Conservation (phyloP, 768 basidiomycete species). For the Lentinus tigrinus region DNA sequence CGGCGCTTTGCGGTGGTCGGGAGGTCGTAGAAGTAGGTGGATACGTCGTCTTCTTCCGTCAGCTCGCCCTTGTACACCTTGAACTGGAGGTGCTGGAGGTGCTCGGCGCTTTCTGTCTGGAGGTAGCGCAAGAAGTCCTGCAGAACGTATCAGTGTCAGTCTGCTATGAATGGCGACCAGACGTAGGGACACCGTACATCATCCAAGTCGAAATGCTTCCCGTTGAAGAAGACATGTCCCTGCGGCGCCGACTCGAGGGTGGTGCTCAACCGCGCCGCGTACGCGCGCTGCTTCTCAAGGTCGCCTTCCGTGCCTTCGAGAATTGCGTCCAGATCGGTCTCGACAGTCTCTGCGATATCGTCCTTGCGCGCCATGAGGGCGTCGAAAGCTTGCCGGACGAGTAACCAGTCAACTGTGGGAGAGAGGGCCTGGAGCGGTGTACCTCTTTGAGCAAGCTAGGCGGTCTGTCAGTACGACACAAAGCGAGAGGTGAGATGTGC, state of each 20-base stretch:
- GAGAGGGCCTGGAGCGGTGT: constrained; percentile 29
- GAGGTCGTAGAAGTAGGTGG: constrained; percentile 88
- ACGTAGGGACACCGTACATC: constrained; percentile 49
- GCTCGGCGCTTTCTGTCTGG: constrained; percentile 55
- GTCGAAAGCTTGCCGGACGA: constrained; percentile 40
- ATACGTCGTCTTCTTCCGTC: constrained; percentile 53
- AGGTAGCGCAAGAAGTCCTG: constrained; percentile 68
- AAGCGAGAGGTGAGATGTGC: not conserved
- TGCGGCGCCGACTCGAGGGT: constrained; percentile 34
- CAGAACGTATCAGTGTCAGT: not conserved
- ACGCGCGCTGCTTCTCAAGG: constrained; percentile 45
- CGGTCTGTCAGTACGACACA: not conserved
- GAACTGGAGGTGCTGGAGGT: constrained; percentile 72
- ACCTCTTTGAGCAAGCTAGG: constrained; percentile 41
- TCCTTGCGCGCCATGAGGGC: constrained; percentile 33
- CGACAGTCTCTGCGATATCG: constrained; percentile 16
- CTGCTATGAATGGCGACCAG: not conserved
- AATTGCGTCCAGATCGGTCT: constrained; percentile 40
- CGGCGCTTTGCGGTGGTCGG: constrained; percentile 68
- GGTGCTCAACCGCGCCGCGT: constrained; percentile 58
- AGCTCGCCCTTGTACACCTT: constrained; percentile 59
- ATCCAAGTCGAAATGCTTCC: constrained; percentile 68
- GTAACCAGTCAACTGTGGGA: constrained; percentile 42
- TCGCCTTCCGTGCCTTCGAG: constrained; percentile 31
- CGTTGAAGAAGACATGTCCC: constrained; percentile 86